Base-by-base conservation (phyloP, 352 stramenopile species). In the Globisporangium ultimum region DNA sequence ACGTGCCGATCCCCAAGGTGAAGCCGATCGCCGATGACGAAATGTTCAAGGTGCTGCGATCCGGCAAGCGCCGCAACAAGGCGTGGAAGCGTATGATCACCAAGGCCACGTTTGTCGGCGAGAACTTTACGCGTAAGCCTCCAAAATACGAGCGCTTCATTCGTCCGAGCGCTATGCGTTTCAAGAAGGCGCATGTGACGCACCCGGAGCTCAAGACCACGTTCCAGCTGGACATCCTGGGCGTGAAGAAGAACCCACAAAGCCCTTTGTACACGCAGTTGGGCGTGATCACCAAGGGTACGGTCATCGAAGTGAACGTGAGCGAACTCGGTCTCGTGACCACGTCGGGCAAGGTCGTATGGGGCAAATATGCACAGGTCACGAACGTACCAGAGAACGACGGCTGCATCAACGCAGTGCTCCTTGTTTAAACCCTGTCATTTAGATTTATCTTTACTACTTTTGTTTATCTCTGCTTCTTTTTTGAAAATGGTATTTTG, bases 91-190 rank as follows among this genome's bases (percentile, higher is more conserved):
- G 86, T 61, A 95, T 93, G 84, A 92, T 94, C 67, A 94, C 83
- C 50, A 96, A 93, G 68, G 84, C 88, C 40, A 99, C 97, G 36
- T 99, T 99, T 71, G 97, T 99, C n/a, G 98, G 97, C 52, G 97
- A 99, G 54, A 97, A 96, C 70, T 99, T 99, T 67, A 99, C 97
- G 51, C 91, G 98, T 57, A 99, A 99, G 71, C 97, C 97, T 60
- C 98, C 98, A 68, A 99, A 99, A 74, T 99, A 99, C 80, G 98
- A 99, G 85, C 93, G 97, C 32, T 99, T 99, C 74, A 99, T 99
- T 68, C 95, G 98, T 12, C 98, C 98, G 10, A 98, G 89, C 28
- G 98, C 96, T 66, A 93, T 99, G 70, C 90, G 98, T 55, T 99
- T 99, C 78, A 99, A 99, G 80, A 99, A 99, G 76, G 97, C 98